Percentiles rank a stretch among this genome's conserved stretches.
Conservation (phyloP, 176 grass and related monocot species). For the Oryza officinalis region DNA sequence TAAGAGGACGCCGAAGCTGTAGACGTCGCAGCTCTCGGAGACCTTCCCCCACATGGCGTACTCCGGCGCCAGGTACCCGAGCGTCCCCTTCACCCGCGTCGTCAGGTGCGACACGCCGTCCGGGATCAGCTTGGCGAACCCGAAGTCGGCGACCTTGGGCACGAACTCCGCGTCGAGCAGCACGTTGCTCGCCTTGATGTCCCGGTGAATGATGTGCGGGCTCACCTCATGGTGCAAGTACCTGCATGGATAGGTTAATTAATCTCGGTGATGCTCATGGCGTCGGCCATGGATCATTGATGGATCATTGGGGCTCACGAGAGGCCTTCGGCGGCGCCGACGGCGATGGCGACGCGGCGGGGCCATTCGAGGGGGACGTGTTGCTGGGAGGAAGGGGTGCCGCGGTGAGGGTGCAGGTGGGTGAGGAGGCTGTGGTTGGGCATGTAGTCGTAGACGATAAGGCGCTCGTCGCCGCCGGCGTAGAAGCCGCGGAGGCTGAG, state of each 20-base stretch:
- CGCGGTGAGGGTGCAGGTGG: constrained; percentile 57
- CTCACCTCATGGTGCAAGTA: constrained; percentile 78
- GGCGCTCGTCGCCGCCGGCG: constrained; percentile 60
- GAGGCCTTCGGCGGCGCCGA: constrained; percentile 64
- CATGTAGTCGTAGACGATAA: constrained; percentile 92
- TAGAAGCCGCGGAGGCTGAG: constrained; percentile 74
- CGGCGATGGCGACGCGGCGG: constrained; percentile 53
- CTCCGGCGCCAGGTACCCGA: constrained; percentile 76
- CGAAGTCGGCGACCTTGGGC: constrained; percentile 75
- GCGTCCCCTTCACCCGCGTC: constrained; percentile 73
- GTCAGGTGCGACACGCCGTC: constrained; percentile 78
- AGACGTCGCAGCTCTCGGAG: constrained; percentile 75
- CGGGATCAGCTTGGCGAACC: constrained; percentile 78
- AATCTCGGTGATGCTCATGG: too few species aligned
- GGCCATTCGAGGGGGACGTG: constrained; percentile 59
- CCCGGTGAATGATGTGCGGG: constrained; percentile 72
- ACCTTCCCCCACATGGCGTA: constrained; percentile 88
- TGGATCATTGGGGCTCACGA: constrained; percentile 36
- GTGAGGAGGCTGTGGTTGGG: constrained; percentile 76
- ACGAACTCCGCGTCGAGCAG: constrained; percentile 63
- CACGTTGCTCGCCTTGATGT: constrained; percentile 88
- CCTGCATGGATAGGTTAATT: constrained; percentile 6
- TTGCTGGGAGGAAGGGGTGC: constrained; percentile 40
- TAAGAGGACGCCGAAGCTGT: constrained; percentile 78
- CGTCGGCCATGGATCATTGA: too few species aligned